phyloP scores from a whole-genome alignment of 768 basidiomycete species.

The Tephrocybe sp. region DNA sequence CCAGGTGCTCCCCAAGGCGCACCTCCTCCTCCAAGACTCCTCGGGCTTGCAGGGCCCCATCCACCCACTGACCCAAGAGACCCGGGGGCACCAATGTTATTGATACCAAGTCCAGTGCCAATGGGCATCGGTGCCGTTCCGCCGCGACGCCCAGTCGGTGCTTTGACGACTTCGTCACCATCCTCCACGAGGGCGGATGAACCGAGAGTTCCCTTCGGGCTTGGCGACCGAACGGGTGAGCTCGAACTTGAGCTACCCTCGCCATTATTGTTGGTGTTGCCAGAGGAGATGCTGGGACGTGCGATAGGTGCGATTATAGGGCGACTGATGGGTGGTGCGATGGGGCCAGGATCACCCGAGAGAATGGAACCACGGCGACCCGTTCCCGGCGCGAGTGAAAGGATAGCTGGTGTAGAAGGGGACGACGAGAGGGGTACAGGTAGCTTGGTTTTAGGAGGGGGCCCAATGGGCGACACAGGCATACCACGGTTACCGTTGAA shows the following conservation, averaged over 20 bases:
- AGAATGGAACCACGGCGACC: conserved; percentile 44
- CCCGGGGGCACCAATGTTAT: conserved; percentile 15
- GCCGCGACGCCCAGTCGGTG: conserved; percentile 43
- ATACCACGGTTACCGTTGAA: conserved; percentile 38
- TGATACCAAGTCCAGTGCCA: conserved; percentile 22
- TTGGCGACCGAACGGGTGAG: conserved; percentile 50
- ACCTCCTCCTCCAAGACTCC: conserved; percentile 34
- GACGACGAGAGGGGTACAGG: conserved; percentile 25
- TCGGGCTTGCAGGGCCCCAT: conserved; percentile 51
- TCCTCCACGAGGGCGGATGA: conserved; percentile 77
- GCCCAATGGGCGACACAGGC: conserved; percentile 51
- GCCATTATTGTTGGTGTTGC: conserved; percentile 31
- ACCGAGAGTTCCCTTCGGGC: conserved; percentile 67
- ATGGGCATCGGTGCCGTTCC: conserved; percentile 29
- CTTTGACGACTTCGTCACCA: conserved; percentile 72
- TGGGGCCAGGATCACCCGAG: conserved; percentile 54
- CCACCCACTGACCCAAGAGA: conserved; percentile 30
- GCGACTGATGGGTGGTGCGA: conserved; percentile 46
- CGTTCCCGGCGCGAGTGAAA: conserved; percentile 44
- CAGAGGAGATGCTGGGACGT: conserved; percentile 42
- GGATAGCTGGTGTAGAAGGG: conserved; percentile 33
- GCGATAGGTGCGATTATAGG: conserved; percentile 59
- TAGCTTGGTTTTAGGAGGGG: conserved; percentile 48
- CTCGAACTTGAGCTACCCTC: conserved; percentile 63
- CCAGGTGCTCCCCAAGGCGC: conserved; percentile 36